These are phyloP conservation scores for Acacia melanoxylon DNA, from an alignment of 306 rosid genomes.

Conservation along the genomic window DNA sequence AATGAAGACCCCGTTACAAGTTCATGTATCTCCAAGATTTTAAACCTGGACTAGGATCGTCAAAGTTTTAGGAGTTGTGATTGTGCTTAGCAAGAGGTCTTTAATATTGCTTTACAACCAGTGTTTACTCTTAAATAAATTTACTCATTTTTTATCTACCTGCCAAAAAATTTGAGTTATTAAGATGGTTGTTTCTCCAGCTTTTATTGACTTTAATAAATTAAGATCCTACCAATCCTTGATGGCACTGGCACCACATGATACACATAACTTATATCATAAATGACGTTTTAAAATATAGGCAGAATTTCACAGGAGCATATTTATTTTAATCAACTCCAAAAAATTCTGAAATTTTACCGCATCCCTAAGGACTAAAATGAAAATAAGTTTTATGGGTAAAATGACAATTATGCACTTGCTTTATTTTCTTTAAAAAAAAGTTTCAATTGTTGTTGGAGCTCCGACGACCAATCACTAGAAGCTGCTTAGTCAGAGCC, in stretches of 20 bases:
- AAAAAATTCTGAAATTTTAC: too few species aligned
- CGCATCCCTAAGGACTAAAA: too few species aligned
- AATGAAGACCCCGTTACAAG: neutral
- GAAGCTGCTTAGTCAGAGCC: too few species aligned
- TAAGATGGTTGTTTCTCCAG: neutral
- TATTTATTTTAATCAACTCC: too few species aligned
- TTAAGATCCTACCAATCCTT: neutral
- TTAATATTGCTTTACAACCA: neutral
- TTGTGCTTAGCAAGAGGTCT: neutral
- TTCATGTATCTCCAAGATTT: neutral
- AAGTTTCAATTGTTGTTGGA: too few species aligned
- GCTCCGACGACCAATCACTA: too few species aligned
- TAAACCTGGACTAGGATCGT: neutral
- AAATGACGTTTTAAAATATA: too few species aligned
- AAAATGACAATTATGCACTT: too few species aligned
- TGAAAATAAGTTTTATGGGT: too few species aligned
- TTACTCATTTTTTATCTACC: neutral
- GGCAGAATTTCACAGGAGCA: too few species aligned
- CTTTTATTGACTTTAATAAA: neutral
- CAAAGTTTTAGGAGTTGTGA: neutral
- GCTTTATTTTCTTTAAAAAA: too few species aligned
- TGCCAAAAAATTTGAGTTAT: neutral
- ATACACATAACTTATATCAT: neutral
- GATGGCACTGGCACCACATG: neutral
- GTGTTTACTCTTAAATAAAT: neutral